Percentiles rank a stretch among this genome's conserved stretches.
Conservation (phyloP, 495 filamentous ascomycete genomes). For the Daldinia grandis region DNA sequence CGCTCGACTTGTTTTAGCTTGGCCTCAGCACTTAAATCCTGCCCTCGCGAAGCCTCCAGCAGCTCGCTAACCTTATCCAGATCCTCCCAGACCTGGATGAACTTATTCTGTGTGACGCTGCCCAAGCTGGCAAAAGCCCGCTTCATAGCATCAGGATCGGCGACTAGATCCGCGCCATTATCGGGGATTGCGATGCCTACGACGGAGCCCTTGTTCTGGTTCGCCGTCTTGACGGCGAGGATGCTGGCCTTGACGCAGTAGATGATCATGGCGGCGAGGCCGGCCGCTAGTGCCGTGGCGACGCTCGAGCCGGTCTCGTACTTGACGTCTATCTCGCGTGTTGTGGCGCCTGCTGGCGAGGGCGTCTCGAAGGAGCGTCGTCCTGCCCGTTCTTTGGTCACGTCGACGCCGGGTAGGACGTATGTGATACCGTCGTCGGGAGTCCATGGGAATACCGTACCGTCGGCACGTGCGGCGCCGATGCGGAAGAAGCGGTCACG, state of each 20-base stretch:
- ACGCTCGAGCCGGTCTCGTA: not conserved
- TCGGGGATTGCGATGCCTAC: not conserved
- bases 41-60: not conserved
- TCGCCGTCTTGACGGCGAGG: not conserved
- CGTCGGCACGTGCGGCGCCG: constrained; percentile 11
- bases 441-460: constrained; percentile 1
- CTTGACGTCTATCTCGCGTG: not conserved
- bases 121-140: not conserved
- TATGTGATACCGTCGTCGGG: not conserved
- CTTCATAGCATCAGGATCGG: not conserved
- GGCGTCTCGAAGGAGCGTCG: not conserved
- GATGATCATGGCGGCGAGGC: not conserved
- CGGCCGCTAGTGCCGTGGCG: not conserved
- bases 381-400: not conserved
- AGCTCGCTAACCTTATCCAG: not conserved
- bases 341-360: not conserved
- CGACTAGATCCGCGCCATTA: not conserved
- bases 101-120: not conserved
- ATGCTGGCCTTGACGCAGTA: not conserved
- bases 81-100: not conserved
- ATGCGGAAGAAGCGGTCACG: constrained; percentile 15
- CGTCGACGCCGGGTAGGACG: not conserved
- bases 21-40: not conserved
- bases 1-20: not conserved
- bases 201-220: not conserved